Evolutionary conservation across 495 filamentous ascomycete species (phyloP), one percentile per base, ranked within the genome.

Genomic region (Lepidopterella palustris): DNA sequence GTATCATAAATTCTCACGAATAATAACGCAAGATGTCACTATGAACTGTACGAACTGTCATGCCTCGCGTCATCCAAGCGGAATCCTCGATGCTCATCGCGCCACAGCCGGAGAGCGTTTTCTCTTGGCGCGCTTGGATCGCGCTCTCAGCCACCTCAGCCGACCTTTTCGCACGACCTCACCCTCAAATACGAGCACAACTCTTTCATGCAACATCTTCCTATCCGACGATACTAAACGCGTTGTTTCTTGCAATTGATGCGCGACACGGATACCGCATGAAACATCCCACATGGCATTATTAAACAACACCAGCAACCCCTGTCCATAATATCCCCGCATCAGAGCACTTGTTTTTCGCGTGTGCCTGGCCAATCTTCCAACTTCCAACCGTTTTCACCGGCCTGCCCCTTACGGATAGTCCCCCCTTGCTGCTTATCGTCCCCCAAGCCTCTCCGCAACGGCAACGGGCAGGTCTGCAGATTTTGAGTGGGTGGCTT

Each of bases 341-440:
- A n/a, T n/a, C n/a, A n/a, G n/a, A n/a, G n/a, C n/a, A n/a, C n/a
- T n/a, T n/a, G n/a, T n/a, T n/a, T n/a, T n/a, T n/a, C n/a, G n/a
- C 49, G 23, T 24, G 53, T 21, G 5, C 32, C 53, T 6, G 13
- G 25, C n/a, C n/a, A n/a, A n/a, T n/a, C n/a, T n/a, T n/a, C n/a
- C n/a, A n/a, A 21, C 10, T 28, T 28, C 23, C 50, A 23, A 28
- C 50, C 21, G 6, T 20, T 5, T 27, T 31, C 18, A 20, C 29
- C 11, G 35, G 58, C 5, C 58, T 66, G 58, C 58, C 63, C 55
- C 55, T 61, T 66, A 32, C 55, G 55, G 59, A 26, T 62, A 61
- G 53, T 15, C 3, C 21, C 1, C 54, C 56, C 62, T 52, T 58
- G 54, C 40, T 50, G 59, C 49, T 61, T 59, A 57, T 59, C 53